phyloP scores from a whole-genome alignment of 169 alveolate genomes.

The Eimeria falciformis region DNA sequence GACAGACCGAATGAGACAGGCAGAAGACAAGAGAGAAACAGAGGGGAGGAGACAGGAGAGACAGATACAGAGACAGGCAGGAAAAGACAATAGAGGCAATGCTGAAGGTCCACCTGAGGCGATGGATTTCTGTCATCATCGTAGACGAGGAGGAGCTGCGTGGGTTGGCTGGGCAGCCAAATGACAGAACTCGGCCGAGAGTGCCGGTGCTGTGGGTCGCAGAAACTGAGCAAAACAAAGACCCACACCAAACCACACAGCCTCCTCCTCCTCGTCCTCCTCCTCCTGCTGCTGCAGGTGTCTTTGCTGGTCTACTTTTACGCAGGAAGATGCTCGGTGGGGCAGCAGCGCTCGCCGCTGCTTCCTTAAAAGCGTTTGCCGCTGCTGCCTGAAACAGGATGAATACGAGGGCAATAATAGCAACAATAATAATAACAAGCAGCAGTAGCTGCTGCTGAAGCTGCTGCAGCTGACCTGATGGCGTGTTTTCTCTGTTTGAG shows the following conservation, averaged over 20 bases:
- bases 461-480: slow-evolving; percentile 60
- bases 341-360: neutral
- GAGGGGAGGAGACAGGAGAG: neutral
- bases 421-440: neutral
- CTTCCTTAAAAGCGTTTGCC: neutral
- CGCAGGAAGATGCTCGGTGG: neutral
- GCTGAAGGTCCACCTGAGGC: slow-evolving; percentile 40
- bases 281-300: too few relatives aligned
- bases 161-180: slow-evolving; percentile 82
- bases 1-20: neutral
- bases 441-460: slow-evolving; percentile 17
- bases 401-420: neutral
- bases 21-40: too few relatives aligned
- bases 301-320: too few relatives aligned
- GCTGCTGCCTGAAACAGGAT: neutral
- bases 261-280: too few relatives aligned
- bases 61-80: neutral
- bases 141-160: slow-evolving; percentile 81
- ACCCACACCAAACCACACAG: neutral
- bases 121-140: slow-evolving; percentile 85
- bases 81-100: neutral
- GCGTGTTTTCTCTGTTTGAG: slow-evolving; percentile 81
- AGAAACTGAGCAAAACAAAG: slow-evolving; percentile 68
- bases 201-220: slow-evolving; percentile 84
- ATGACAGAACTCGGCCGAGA: slow-evolving; percentile 80